A percentile compares a stretch with the other conserved stretches of the same genome.
phyloP scores from a whole-genome alignment of 208 protist species.

The Trypanosoma theileri region DNA sequence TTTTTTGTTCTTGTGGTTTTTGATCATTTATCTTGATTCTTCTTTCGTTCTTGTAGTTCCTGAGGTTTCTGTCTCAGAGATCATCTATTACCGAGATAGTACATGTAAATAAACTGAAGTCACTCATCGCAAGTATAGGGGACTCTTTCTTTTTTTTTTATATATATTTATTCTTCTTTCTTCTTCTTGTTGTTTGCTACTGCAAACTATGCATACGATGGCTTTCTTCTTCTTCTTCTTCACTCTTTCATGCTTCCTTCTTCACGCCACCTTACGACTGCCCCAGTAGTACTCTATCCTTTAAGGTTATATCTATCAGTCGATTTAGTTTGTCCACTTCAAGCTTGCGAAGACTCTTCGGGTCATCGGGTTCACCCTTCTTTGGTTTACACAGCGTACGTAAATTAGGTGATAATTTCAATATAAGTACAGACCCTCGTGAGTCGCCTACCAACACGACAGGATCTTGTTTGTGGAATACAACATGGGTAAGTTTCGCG shows the following conservation, averaged over 20 bases:
- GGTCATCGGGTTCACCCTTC: conserved; percentile 76
- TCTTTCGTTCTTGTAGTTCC: not conserved
- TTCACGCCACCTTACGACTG: conserved; percentile 3
- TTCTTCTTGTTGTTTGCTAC: too few relatives aligned
- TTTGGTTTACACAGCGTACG: conserved; percentile 76
- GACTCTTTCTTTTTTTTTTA: not conserved
- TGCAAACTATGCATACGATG: not conserved
- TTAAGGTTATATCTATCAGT: conserved; percentile 89
- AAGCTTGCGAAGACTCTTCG: conserved; percentile 49
- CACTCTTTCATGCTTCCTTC: not conserved
- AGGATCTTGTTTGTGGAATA: conserved; percentile 93
- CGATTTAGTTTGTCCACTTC: conserved; percentile 90
- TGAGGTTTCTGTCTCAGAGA: not conserved
- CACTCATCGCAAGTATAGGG: not conserved
- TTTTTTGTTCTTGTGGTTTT: not conserved
- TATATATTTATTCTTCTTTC: conserved; percentile 1
- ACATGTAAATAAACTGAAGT: not conserved
- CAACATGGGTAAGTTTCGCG: conserved; percentile 95
- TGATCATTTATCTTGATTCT: not conserved
- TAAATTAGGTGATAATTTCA: conserved; percentile 97
- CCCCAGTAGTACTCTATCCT: conserved; percentile 87
- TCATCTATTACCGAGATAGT: not conserved
- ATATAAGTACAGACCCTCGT: conserved; percentile 89
- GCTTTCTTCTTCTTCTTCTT: conserved; percentile 7
- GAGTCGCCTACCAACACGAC: conserved; percentile 96